Percentiles rank a stretch among this genome's conserved stretches.
Conservation (phyloP, 2,329 filamentous ascomycete genomes). For the Penicillium sp. region DNA sequence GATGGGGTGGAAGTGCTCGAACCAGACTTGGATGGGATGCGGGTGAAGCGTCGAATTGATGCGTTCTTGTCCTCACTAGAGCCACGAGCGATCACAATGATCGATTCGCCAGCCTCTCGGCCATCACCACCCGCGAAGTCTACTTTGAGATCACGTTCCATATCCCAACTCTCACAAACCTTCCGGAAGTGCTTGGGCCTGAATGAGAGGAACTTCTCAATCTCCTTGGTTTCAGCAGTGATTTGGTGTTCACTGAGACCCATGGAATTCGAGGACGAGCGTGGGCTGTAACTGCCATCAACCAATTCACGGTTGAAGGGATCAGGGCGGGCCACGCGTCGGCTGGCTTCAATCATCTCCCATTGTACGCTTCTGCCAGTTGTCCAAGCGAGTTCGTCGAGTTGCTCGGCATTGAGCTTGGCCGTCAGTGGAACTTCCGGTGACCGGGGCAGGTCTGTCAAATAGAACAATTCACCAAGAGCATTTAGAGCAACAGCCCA, state of each 20-base stretch:
- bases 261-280: constrained; percentile 74
- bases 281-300: constrained; percentile 76
- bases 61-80: constrained; percentile 59
- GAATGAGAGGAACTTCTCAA: constrained; percentile 72
- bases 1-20: constrained; percentile 17
- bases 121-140: constrained; percentile 85
- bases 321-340: constrained; percentile 70
- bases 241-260: constrained; percentile 70
- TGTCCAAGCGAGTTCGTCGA: constrained; percentile 72
- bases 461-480: constrained; percentile 84
- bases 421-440: constrained; percentile 48
- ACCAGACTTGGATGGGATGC: constrained; percentile 48
- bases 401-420: constrained; percentile 51
- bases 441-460: constrained; percentile 68
- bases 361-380: constrained; percentile 77
- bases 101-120: constrained; percentile 71
- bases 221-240: constrained; percentile 74
- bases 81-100: constrained; percentile 74
- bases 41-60: constrained; percentile 59
- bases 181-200: constrained; percentile 77
- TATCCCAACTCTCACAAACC: constrained; percentile 84
- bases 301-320: constrained; percentile 68
- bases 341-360: constrained; percentile 76
- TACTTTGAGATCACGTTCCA: constrained; percentile 80
- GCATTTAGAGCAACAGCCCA: constrained; percentile 97